Evolutionary conservation across 116 monocot species (phyloP), one percentile per base, ranked within the genome.

Genomic region (Papilionanthe hybrid): DNA sequence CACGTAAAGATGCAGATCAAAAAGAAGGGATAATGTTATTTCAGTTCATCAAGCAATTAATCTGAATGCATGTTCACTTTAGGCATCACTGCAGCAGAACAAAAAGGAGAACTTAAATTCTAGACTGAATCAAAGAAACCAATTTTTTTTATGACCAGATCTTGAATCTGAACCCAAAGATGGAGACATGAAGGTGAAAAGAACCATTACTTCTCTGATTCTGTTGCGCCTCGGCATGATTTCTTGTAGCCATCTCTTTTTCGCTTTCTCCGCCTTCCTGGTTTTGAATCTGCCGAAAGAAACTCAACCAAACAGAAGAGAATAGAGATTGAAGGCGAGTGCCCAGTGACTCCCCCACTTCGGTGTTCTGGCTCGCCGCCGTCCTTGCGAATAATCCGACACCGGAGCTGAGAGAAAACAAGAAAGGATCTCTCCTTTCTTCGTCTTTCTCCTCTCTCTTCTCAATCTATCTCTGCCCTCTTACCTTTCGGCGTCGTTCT

Each of bases 181-280:
- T 53, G 41, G 53, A 22, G 18, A 25, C 17, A 18, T 4, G 15
- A 53, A 53, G 53, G 10, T 7, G 41, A 1, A 7, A 20, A 22
- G 3, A 55, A 56, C 47, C 28, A 23, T 49, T 69, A 77, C 82
- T 75, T 82, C 68, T 83, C 48, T 82, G 72, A 9, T 68, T 28
- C 37, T 77, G 83, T 29, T 72, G 47, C 47, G 60, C 73, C 5
- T 49, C 72, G 18, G 32, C 77, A 5, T 82, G 83, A 27, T 77
- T 50, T 77, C 83, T 86, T 13, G 86, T 60, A 15, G 82, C 80
- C 86, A 86, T 86, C 66, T 45, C 77, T 48, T 29, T 55, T 27
- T 43, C 82, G 47, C 9, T 45, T 68, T 69, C 49, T 76, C 49
- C 42, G 20, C 60, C 43, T 60, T 49, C 65, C 29, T 32, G 13